Evolutionary conservation across 176 grass and related monocot species (phyloP), one percentile per base, ranked within the genome.

Genomic region (Aegilops sharonensis): DNA sequence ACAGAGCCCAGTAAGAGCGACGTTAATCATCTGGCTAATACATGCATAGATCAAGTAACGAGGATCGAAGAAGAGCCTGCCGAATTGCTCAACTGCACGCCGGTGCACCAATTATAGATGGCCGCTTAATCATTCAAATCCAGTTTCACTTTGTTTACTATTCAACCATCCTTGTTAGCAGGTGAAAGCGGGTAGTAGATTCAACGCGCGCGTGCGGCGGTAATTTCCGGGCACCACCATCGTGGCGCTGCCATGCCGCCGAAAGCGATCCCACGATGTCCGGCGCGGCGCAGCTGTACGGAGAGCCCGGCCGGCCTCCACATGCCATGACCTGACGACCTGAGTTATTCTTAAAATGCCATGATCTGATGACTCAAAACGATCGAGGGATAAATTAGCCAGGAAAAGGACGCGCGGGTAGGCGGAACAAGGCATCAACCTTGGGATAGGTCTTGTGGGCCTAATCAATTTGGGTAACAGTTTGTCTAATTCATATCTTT

Each of bases 201-300:
- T 62, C 60, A 62, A 62, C 60, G 60, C 60, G 23, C 60, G 60
- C 60, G 8, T 24, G 60, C 60, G 9, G 60, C 60, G 60, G 60
- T 62, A 62, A 62, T 62, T 62, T 62, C 60, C 59, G 21, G 59
- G 21, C 59, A 62, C 59, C 21, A 3, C 21, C 27, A 27, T 60
- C 11, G 43, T 12, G 6, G 18, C 18, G 21, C 14, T 18, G 18
- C 21, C 60, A 25, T 10, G 9, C 8, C 21, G 60, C 60, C n/a
- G 60, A 62, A 62, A 62, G 60, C 11, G n/a, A 77, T 82, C 79
- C 77, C 47, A 60, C 15, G 78, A 90, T 82, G 77, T 54, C 88
- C 83, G 72, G 78, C 78, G 10, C 48, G 64, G 80, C 87, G 73
- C 80, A 79, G 45, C 68, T 72, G 77, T 27, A 60, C 50, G 50